Evolutionary conservation across 2,329 filamentous ascomycete genomes (phyloP), one percentile per base, ranked within the genome.

Genomic region (Aureobasidium musti): DNA sequence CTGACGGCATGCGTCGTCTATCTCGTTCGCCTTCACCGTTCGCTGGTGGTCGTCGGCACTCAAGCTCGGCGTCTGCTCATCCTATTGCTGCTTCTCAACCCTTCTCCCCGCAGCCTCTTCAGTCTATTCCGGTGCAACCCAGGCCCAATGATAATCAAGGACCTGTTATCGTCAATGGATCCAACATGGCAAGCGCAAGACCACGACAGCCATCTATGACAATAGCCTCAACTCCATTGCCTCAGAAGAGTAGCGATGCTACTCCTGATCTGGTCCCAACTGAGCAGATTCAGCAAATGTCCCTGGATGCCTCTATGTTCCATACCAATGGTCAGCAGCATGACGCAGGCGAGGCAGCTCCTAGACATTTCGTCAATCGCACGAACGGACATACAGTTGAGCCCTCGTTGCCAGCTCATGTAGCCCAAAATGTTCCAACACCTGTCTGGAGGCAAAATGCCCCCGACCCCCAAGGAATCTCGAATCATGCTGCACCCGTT

Each of bases 1-100:
- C 75, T 63, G 77, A 76, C 50, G 75, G 75, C 2, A 65, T 76
- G 63, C 71, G 74, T 43, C 74, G 75, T 41, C 71, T 74, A 10
- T 80, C 79, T 19, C 75, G 81, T 33, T 83, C 81, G 21, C 81
- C 81, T 21, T 83, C 81, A 3, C 81, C 81, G 1, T 74, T 82
- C 35, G 77, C 78, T 5, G 78, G 81, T 63, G 69, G 77, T 57
- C 74, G 79, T 53, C 80, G 76, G 52, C 78, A 79, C 47, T 78
- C 78, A 5, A 52, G 49, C 63, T 72, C 75, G 10, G 71, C 70
- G 30, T 73, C 69, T 50, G 70, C 67, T 69, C 50, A 65, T n/a
- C 61, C 47, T 14, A 23, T 45, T 2, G 37, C 49, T 21, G 45
- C 50, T 19, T 43, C 57, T 37, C 68, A 68, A 49, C 50, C 35